A percentile compares a stretch with the other conserved stretches of the same genome.
phyloP scores from a whole-genome alignment of 2,329 filamentous ascomycete genomes.

The Hypoxylon sp. region DNA sequence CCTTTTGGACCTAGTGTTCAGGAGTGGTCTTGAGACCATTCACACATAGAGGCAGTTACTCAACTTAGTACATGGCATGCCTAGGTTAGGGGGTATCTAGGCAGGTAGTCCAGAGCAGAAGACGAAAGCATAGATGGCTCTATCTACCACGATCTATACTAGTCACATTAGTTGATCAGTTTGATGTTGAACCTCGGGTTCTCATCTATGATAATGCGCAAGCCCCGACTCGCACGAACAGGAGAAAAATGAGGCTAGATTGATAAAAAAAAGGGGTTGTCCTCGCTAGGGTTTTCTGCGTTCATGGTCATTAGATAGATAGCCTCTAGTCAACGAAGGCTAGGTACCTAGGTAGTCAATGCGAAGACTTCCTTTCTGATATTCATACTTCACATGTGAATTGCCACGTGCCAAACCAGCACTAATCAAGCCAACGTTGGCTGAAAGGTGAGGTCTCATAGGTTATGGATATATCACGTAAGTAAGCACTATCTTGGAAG shows the following conservation, averaged over 20 bases:
- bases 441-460: not conserved
- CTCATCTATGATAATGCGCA: too few relatives aligned
- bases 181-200: not conserved
- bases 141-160: not conserved
- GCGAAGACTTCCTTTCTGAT: not conserved
- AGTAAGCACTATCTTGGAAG: not conserved
- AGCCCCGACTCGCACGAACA: too few relatives aligned
- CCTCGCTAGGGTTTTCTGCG: too few relatives aligned
- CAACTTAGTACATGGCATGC: too few relatives aligned
- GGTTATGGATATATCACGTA: too few relatives aligned
- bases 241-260: not conserved
- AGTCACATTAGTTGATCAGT: not conserved
- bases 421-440: not conserved
- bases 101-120: too few relatives aligned
- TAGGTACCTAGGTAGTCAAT: too few relatives aligned
- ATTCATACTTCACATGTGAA: not conserved
- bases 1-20: constrained; percentile 14
- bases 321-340: too few relatives aligned
- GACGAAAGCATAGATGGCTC: too few relatives aligned
- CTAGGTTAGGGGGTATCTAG: too few relatives aligned
- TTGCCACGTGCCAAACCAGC: not conserved
- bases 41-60: not conserved
- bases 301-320: too few relatives aligned
- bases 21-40: constrained; percentile 2
- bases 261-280: not conserved